These are phyloP conservation scores for Poterioochromonas sp. DNA, from an alignment of 352 stramenopile genomes.

Conservation along the genomic window DNA sequence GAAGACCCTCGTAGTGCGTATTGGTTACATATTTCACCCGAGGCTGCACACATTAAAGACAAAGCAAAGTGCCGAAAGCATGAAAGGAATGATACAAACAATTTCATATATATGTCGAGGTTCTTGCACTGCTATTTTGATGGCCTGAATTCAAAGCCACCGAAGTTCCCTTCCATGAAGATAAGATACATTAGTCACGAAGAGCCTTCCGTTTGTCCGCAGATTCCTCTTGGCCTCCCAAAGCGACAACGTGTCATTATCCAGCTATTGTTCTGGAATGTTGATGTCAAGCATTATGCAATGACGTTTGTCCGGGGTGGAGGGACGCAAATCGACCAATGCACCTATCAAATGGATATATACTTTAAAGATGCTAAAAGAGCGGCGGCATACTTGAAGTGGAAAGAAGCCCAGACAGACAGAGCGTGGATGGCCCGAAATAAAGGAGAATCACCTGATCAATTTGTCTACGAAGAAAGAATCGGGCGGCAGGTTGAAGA, in stretches of 20 bases:
- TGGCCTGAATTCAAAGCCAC: neutral
- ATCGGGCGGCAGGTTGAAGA: neutral
- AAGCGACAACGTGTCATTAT: neutral
- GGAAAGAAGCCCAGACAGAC: neutral
- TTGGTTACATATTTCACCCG: neutral
- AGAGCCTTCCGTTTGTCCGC: neutral
- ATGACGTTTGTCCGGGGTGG: neutral
- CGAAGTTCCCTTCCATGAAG: neutral
- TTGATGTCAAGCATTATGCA: neutral
- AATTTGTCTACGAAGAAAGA: neutral
- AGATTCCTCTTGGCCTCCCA: neutral
- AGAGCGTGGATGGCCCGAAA: neutral
- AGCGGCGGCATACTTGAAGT: neutral
- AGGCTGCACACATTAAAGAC: neutral
- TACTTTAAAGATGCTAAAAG: neutral
- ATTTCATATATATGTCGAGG: neutral
- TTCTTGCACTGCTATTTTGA: slow-evolving; percentile 9
- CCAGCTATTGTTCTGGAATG: neutral
- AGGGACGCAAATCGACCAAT: neutral
- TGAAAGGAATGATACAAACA: neutral
- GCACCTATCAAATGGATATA: neutral
- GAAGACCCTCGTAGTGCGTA: neutral
- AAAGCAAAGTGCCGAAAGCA: neutral
- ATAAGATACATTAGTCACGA: neutral
- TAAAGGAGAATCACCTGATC: neutral